phyloP scores from a whole-genome alignment of 2,329 filamentous ascomycete species.

The Myotisia sp. region DNA sequence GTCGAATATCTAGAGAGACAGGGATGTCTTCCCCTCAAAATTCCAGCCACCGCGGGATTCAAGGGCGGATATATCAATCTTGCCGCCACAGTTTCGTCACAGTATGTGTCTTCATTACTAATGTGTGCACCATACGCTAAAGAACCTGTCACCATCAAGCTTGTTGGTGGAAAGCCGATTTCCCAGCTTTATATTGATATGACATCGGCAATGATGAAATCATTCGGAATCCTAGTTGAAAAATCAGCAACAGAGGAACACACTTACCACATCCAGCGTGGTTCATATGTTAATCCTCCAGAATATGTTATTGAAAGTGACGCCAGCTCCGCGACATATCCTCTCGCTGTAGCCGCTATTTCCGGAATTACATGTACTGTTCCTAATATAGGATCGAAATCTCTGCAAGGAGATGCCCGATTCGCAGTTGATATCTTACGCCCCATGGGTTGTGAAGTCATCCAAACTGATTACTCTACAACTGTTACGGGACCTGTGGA shows the following conservation, averaged over 20 bases:
- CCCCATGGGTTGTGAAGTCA: constrained; percentile 86
- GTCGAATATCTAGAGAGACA: constrained; percentile 76
- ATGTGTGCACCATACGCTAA: constrained; percentile 97
- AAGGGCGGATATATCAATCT: constrained; percentile 78
- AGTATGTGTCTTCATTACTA: constrained; percentile 91
- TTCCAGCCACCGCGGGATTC: constrained; percentile 70
- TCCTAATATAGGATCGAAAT: constrained; percentile 85
- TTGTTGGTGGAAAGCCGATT: constrained; percentile 94
- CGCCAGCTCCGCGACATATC: constrained; percentile 94
- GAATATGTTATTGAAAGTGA: constrained; percentile 93
- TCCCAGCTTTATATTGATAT: constrained; percentile 97
- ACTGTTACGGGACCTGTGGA: constrained; percentile 77
- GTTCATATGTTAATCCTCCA: constrained; percentile 64
- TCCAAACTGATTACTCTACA: constrained; percentile 72
- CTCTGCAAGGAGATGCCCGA: constrained; percentile 83
- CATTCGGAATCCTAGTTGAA: constrained; percentile 72
- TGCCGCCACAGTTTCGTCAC: constrained; percentile 91
- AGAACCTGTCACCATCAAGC: constrained; percentile 71
- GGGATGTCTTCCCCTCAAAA: constrained; percentile 67
- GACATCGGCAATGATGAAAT: constrained; percentile 94
- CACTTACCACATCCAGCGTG: constrained; percentile 86
- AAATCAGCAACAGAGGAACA: constrained; percentile 65
- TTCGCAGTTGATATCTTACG: constrained; percentile 81
- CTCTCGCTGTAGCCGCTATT: constrained; percentile 83
- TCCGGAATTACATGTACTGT: constrained; percentile 91